These are phyloP conservation scores for Penicillium sp. DNA, from an alignment of 2,329 filamentous ascomycete genomes.

Conservation along the genomic window DNA sequence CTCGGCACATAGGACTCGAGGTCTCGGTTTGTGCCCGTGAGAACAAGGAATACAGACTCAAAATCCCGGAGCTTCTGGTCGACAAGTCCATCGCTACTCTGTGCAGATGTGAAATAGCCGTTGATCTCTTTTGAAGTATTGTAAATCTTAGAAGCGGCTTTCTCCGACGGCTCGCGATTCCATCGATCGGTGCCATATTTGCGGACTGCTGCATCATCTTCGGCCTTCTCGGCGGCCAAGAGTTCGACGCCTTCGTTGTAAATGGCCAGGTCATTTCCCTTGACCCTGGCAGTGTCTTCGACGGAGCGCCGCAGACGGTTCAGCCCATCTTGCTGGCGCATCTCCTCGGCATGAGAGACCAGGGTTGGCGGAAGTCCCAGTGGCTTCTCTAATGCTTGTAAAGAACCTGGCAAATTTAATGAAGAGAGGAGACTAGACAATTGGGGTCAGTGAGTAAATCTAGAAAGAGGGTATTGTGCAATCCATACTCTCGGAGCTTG, in stretches of 20 bases:
- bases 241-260: constrained; percentile 83
- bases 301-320: constrained; percentile 75
- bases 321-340: constrained; percentile 85
- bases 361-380: constrained; percentile 82
- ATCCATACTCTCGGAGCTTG: constrained; percentile 66
- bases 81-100: constrained; percentile 67
- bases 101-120: constrained; percentile 75
- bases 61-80: constrained; percentile 75
- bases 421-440: constrained; percentile 62
- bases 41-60: constrained; percentile 70
- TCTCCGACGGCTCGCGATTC: constrained; percentile 67
- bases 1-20: constrained; percentile 88
- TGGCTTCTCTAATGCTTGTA: constrained; percentile 93
- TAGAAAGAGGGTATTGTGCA: neutral
- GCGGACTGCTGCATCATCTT: constrained; percentile 72
- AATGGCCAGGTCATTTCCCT: constrained; percentile 70
- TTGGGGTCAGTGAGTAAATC: constrained; percentile 9
- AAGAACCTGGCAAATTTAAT: constrained; percentile 82
- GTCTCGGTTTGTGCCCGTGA: constrained; percentile 76
- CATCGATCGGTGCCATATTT: constrained; percentile 88
- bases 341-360: constrained; percentile 87
- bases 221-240: constrained; percentile 74
- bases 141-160: constrained; percentile 72
- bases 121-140: constrained; percentile 75
- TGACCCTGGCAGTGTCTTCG: constrained; percentile 86